Evolutionary conservation across 106 monocot species (phyloP).

Genomic region (Platanthera guangdongensis): DNA sequence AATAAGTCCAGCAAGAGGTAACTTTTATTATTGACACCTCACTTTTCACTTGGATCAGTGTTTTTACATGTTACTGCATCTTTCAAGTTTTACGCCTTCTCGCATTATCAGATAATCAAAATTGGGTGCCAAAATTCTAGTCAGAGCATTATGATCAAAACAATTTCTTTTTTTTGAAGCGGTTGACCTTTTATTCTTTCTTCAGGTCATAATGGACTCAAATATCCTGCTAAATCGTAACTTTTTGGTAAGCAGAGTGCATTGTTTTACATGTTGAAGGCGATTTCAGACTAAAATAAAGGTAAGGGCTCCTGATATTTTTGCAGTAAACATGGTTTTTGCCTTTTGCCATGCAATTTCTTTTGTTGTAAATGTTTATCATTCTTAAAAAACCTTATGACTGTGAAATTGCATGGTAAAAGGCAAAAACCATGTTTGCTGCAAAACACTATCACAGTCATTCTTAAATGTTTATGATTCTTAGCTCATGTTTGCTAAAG

Average conservation of each 20-base stretch:
- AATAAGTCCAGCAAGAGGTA: conserved; percentile 41
- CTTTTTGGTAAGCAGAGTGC: neutral
- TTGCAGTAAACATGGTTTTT: neutral
- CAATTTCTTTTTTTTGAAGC: neutral
- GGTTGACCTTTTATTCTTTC: neutral
- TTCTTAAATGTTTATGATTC: too few relatives aligned
- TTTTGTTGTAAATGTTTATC: neutral
- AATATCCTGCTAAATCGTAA: neutral
- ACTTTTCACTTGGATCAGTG: neutral
- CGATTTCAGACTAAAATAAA: neutral
- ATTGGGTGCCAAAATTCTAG: neutral
- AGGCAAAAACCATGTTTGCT: too few relatives aligned
- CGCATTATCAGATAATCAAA: neutral
- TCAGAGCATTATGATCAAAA: neutral
- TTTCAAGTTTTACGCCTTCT: neutral
- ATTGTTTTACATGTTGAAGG: neutral
- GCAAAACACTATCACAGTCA: too few relatives aligned
- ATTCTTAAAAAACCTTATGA: too few relatives aligned
- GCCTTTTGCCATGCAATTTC: neutral
- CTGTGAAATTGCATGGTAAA: too few relatives aligned
- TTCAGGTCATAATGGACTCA: conserved; percentile 2
- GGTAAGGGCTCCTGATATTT: neutral
- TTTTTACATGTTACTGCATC: neutral
- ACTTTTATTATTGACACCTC: neutral
- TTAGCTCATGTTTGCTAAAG: too few relatives aligned